Conservation (phyloP, 2,329 filamentous ascomycete genomes). For the Achaetomium macrosporum region DNA sequence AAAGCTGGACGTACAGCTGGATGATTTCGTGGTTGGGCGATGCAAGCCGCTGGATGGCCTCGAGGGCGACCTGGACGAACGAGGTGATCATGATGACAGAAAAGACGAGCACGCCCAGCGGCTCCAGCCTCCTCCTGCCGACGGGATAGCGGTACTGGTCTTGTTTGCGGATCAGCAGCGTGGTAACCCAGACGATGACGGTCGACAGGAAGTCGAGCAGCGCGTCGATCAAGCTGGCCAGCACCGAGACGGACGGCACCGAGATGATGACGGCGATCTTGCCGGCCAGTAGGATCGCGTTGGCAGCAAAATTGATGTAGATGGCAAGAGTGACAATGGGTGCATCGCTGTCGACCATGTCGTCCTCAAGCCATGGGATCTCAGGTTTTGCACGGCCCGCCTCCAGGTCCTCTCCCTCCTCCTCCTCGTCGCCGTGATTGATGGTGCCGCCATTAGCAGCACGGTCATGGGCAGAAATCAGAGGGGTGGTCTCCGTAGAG, state of each 20-base stretch:
- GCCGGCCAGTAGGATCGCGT: slow-evolving; percentile 65
- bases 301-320: slow-evolving; percentile 77
- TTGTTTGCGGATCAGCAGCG: slow-evolving; percentile 64
- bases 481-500: slow-evolving; percentile 60
- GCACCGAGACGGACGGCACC: slow-evolving; percentile 74
- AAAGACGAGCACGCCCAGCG: slow-evolving; percentile 75
- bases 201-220: slow-evolving; percentile 76
- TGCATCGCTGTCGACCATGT: slow-evolving; percentile 63
- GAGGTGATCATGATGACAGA: slow-evolving; percentile 82
- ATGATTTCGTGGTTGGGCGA: slow-evolving; percentile 61
- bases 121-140: slow-evolving; percentile 67
- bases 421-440: slow-evolving; percentile 39
- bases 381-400: slow-evolving; percentile 45
- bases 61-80: slow-evolving; percentile 69
- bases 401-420: slow-evolving; percentile 26
- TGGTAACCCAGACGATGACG: slow-evolving; percentile 74
- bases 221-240: slow-evolving; percentile 74
- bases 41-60: slow-evolving; percentile 61
- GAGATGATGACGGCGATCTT: slow-evolving; percentile 73
- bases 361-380: slow-evolving; percentile 67
- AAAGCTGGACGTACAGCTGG: slow-evolving; percentile 45
- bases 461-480: slow-evolving; percentile 44
- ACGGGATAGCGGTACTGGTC: slow-evolving; percentile 74
- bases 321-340: slow-evolving; percentile 81
- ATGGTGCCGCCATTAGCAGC: slow-evolving; percentile 41